Conservation (phyloP, 305 asterid species). For the Ajuga reptans region DNA sequence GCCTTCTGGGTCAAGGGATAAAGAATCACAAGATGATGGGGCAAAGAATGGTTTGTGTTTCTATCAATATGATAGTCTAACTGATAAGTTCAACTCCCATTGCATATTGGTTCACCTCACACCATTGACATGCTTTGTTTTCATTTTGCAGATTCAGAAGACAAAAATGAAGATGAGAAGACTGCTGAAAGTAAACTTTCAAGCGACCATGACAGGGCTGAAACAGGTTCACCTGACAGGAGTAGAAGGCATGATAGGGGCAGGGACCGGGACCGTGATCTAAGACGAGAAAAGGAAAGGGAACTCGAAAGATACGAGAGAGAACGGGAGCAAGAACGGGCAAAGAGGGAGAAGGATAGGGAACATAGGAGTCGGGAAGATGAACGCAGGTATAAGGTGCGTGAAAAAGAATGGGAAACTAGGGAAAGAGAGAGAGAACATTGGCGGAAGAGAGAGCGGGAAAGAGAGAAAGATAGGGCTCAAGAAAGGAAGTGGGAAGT, state of each 20-base stretch:
- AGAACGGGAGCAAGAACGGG: slow-evolving; percentile 91
- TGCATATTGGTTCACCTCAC: slow-evolving; percentile 8
- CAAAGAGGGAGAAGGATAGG: slow-evolving; percentile 91
- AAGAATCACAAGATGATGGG: slow-evolving; percentile 49
- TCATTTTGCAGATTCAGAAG: slow-evolving; percentile 49
- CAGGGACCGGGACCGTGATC: slow-evolving; percentile 72
- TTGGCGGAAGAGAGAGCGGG: slow-evolving; percentile 81
- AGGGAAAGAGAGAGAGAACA: slow-evolving; percentile 91
- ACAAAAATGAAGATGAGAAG: slow-evolving; percentile 60
- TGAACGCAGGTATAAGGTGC: slow-evolving; percentile 79
- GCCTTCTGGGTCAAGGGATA: slow-evolving; percentile 54
- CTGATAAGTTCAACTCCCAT: slow-evolving; percentile 1
- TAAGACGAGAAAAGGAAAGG: slow-evolving; percentile 74
- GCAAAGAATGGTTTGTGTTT: slow-evolving; percentile 44
- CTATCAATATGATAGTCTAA: not conserved
- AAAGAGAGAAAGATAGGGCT: slow-evolving; percentile 81
- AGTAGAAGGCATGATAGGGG: slow-evolving; percentile 65
- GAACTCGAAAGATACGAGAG: slow-evolving; percentile 91
- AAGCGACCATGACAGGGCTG: slow-evolving; percentile 59
- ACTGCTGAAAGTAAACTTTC: slow-evolving; percentile 60
- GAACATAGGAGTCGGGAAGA: slow-evolving; percentile 89
- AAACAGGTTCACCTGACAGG: slow-evolving; percentile 74
- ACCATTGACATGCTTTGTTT: slow-evolving; percentile 16
- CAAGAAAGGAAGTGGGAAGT: slow-evolving; percentile 81
- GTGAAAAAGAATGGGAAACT: slow-evolving; percentile 95